A percentile compares a stretch with the other conserved stretches of the same genome.
These are phyloP conservation scores for Globisporangium nunn DNA, from an alignment of 352 stramenopile species.

Conservation along the genomic window DNA sequence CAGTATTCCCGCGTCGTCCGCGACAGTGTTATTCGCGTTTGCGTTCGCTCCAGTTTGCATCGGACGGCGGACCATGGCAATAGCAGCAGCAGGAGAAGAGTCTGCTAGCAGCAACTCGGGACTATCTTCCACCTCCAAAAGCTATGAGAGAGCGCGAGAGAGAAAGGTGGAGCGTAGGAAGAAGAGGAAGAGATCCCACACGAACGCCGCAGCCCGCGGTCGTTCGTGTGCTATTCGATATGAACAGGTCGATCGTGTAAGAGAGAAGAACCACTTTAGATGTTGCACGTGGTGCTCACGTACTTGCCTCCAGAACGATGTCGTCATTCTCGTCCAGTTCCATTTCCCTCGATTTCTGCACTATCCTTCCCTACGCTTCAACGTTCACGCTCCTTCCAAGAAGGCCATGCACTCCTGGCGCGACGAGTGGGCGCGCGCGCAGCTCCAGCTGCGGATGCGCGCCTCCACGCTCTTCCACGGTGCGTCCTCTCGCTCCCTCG, in stretches of 20 bases:
- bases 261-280: background rate
- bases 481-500: constrained; percentile 4
- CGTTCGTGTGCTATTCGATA: background rate
- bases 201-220: background rate
- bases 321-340: background rate
- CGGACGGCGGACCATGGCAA: too few relatives aligned
- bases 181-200: background rate
- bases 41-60: too few relatives aligned
- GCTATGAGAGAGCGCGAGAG: background rate
- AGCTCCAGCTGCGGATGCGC: constrained; percentile 43
- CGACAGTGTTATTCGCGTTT: too few relatives aligned
- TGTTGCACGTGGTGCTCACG: background rate
- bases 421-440: constrained; percentile 61
- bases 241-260: background rate
- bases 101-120: too few relatives aligned
- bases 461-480: constrained; percentile 57
- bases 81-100: too few relatives aligned
- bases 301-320: too few relatives aligned
- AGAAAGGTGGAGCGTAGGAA: background rate
- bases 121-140: too few relatives aligned
- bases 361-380: background rate
- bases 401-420: constrained; percentile 41
- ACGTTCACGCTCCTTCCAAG: background rate
- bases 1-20: background rate
- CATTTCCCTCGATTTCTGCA: background rate